These are phyloP conservation scores for Meyerozyma guilliermondii DNA, from an alignment of 1,139 yeast genomes.

Conservation along the genomic window DNA sequence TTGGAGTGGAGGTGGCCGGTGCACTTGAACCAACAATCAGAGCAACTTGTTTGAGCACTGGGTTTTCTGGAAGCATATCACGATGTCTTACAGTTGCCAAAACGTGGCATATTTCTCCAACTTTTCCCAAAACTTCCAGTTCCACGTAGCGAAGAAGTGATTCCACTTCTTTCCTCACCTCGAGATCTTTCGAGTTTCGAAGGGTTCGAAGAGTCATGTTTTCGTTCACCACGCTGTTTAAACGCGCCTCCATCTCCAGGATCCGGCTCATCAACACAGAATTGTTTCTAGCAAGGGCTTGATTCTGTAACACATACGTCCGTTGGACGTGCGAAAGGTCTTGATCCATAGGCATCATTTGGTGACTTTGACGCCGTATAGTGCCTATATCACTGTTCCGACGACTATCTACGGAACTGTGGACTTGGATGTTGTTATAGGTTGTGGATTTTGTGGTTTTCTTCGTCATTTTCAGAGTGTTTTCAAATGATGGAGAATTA, in stretches of 20 bases:
- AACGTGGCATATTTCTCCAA: background rate
- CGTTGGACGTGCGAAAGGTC: conserved; percentile 4
- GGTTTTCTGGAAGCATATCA: background rate
- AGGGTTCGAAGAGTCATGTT: background rate
- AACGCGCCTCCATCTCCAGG: conserved; percentile 42
- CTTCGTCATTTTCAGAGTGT: background rate
- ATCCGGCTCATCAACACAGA: conserved; percentile 45
- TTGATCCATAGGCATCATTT: background rate
- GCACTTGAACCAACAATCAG: background rate
- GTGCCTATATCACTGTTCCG: background rate
- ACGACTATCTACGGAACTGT: background rate
- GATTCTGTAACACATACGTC: conserved; percentile 42
- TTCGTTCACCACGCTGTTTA: background rate
- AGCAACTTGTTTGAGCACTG: background rate
- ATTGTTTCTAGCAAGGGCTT: conserved; percentile 51
- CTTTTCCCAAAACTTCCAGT: background rate
- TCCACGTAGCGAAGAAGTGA: background rate
- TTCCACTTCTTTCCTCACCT: background rate
- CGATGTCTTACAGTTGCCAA: background rate
- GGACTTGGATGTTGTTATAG: background rate
- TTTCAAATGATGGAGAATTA: background rate
- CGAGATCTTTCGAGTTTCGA: background rate
- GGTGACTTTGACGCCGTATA: background rate
- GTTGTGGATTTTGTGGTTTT: background rate
- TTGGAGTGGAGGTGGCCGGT: conserved; percentile 20